Evolutionary conservation across 495 filamentous ascomycete genomes (phyloP).

Genomic region (Coniosporium apollinis): DNA sequence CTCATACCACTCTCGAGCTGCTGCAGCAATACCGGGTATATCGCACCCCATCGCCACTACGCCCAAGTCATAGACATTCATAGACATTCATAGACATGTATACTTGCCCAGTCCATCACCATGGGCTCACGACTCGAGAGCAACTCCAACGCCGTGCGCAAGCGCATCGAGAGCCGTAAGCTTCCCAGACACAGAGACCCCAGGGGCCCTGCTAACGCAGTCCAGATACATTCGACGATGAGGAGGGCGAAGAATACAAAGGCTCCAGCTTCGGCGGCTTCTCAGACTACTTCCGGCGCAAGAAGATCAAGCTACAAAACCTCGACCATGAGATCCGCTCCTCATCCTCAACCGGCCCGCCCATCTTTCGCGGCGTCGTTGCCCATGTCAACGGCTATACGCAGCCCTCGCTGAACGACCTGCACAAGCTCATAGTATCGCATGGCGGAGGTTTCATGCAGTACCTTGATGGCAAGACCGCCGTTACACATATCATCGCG

Average conservation of each 20-base stretch:
- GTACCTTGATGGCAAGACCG: slow-evolving; percentile 86
- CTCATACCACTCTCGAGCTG: no score
- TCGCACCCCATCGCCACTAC: no score
- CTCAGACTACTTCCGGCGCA: slow-evolving; percentile 75
- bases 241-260: slow-evolving; percentile 83
- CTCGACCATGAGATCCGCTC: slow-evolving; percentile 66
- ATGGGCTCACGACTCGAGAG: slow-evolving; percentile 72
- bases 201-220: neutral
- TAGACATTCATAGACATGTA: no score
- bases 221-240: slow-evolving; percentile 43
- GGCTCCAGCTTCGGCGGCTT: slow-evolving; percentile 77
- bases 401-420: slow-evolving; percentile 71
- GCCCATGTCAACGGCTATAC: slow-evolving; percentile 90
- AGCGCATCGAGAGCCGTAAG: slow-evolving; percentile 59
- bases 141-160: slow-evolving; percentile 61
- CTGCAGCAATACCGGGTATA: no score
- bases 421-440: slow-evolving; percentile 70
- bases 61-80: no score
- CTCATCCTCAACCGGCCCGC: slow-evolving; percentile 47
- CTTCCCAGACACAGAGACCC: slow-evolving; percentile 17
- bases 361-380: slow-evolving; percentile 77
- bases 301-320: slow-evolving; percentile 92
- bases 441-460: slow-evolving; percentile 89
- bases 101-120: slow-evolving; percentile 12
- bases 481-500: slow-evolving; percentile 88